Conservation (phyloP, 352 stramenopile species). For the Phytopythium delawarense region DNA sequence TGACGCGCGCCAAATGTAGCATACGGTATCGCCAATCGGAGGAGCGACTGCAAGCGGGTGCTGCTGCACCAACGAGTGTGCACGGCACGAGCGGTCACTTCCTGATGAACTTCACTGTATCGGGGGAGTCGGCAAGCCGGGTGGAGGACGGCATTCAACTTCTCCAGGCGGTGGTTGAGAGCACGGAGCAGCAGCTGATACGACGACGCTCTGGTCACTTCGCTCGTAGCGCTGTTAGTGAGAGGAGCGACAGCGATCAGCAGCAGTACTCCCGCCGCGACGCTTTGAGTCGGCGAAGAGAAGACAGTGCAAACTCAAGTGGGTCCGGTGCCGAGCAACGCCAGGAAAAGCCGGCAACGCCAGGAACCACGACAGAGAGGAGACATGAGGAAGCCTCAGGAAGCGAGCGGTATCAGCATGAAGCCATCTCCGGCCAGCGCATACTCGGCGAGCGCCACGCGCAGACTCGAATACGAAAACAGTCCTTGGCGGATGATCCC, state of each 20-base stretch:
- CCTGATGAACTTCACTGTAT: conserved; percentile 50
- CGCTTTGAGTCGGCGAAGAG: background rate
- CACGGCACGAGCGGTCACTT: conserved; percentile 10
- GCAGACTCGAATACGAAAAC: conserved; percentile 35
- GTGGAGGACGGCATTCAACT: conserved; percentile 35
- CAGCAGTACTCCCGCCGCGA: background rate
- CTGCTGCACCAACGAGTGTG: background rate
- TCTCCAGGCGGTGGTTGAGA: conserved; percentile 32
- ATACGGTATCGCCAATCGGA: conserved; percentile 36
- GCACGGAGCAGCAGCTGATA: conserved; percentile 30
- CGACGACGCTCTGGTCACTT: conserved; percentile 6
- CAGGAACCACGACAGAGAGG: background rate
- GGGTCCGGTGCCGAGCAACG: background rate
- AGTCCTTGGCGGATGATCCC: conserved; percentile 16
- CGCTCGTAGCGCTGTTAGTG: background rate
- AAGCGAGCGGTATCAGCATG: conserved; percentile 7
- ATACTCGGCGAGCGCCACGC: conserved; percentile 25
- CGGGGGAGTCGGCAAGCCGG: conserved; percentile 38
- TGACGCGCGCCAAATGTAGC: conserved; percentile 49
- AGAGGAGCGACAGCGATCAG: conserved; percentile 8
- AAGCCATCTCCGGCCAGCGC: background rate
- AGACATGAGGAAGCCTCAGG: background rate
- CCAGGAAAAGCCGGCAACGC: background rate
- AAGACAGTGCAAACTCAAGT: conserved; percentile 2
- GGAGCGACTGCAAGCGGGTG: background rate